Percentiles rank a stretch among this genome's conserved stretches.
Evolutionary conservation across 176 grass and related monocot genomes (phyloP).

Genomic region (Oryza glumipatula): DNA sequence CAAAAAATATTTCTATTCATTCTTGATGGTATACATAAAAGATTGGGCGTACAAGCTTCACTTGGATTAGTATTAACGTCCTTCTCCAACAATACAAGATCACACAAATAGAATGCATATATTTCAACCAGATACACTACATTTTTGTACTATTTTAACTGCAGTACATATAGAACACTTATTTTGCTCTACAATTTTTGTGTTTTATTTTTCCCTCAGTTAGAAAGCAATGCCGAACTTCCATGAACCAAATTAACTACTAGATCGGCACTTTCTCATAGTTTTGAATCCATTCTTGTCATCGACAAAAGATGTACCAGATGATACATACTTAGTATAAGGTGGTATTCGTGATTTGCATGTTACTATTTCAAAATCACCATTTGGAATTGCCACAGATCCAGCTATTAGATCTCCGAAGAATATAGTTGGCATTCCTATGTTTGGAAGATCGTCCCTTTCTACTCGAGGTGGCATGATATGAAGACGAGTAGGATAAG

Average conservation of each 20-base stretch:
- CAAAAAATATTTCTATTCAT: no score
- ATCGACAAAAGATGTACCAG: neutral
- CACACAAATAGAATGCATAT: no score
- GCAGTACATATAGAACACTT: no score
- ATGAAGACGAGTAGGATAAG: neutral
- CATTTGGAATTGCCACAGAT: neutral
- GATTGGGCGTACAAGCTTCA: no score
- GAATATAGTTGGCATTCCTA: neutral
- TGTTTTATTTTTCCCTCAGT: no score
- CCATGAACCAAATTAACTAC: neutral
- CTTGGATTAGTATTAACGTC: no score
- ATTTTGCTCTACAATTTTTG: no score
- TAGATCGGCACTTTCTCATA: neutral
- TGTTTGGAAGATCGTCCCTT: neutral
- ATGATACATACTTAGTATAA: neutral
- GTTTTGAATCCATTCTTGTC: neutral
- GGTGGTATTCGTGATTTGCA: constrained; percentile 19
- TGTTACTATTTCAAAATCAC: neutral
- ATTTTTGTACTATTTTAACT: no score
- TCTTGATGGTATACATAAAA: no score
- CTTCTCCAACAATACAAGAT: no score
- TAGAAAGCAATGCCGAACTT: neutral
- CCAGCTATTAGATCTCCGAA: constrained; percentile 12
- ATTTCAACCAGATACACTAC: no score
- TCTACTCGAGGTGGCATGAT: constrained; percentile 15